phyloP scores from a whole-genome alignment of 1,284 basidiomycete genomes.

The Sparassis latifolia region DNA sequence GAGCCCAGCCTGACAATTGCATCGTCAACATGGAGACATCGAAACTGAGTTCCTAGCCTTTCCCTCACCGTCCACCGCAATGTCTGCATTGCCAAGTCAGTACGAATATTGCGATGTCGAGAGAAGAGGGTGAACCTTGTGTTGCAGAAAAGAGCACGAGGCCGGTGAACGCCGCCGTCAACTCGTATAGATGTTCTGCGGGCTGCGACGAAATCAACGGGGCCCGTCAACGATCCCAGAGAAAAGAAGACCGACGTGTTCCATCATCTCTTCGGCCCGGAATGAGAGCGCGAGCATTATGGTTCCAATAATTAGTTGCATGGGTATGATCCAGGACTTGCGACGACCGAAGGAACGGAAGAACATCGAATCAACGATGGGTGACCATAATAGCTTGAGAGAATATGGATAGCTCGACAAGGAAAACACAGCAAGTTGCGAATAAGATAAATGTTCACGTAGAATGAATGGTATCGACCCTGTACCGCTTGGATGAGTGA shows the following conservation, averaged over 20 bases:
- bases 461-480: constrained; percentile 97
- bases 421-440: constrained; percentile 92
- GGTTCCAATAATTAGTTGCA: constrained; percentile 86
- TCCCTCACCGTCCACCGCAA: constrained; percentile 84
- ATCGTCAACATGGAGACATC: background rate
- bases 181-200: constrained; percentile 69
- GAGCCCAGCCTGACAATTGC: constrained; percentile 75
- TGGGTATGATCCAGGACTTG: constrained; percentile 98
- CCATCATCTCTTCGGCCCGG: constrained; percentile 76
- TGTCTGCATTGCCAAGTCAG: constrained; percentile 52
- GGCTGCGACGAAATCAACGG: constrained; percentile 44
- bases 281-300: constrained; percentile 86
- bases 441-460: constrained; percentile 92
- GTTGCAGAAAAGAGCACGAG: constrained; percentile 96
- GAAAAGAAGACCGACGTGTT: constrained; percentile 53
- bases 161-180: constrained; percentile 86
- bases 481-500: constrained; percentile 20
- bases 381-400: constrained; percentile 96
- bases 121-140: constrained; percentile 57
- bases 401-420: constrained; percentile 96
- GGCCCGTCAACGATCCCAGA: background rate
- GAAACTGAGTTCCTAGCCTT: background rate
- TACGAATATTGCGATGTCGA: background rate
- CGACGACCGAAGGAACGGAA: constrained; percentile 78
- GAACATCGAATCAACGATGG: constrained; percentile 93